Evolutionary conservation across 768 basidiomycete species (phyloP).

Genomic region (Kwoniella heveanensis): DNA sequence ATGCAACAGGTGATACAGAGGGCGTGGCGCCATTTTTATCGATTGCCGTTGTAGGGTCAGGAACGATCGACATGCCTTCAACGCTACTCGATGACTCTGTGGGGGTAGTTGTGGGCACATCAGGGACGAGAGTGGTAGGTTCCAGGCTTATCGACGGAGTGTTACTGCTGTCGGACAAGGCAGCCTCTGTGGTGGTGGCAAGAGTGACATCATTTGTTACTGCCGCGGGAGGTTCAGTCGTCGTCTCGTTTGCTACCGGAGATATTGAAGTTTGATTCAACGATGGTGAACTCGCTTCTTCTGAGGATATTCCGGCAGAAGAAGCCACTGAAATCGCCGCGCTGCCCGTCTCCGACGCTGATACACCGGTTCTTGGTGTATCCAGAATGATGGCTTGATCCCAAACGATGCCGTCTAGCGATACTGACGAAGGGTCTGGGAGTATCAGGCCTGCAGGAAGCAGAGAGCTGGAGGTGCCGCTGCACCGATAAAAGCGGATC

Average conservation of each 20-base stretch:
- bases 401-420: constrained; percentile 4
- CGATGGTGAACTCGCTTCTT: neutral
- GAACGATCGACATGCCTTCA: neutral
- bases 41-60: neutral
- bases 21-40: neutral
- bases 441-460: constrained; percentile 29
- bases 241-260: too few species aligned
- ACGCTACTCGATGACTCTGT: neutral
- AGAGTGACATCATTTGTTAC: too few species aligned
- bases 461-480: constrained; percentile 14
- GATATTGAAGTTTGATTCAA: too few species aligned
- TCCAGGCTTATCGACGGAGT: neutral
- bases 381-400: constrained; percentile 5
- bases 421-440: constrained; percentile 22
- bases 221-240: too few species aligned
- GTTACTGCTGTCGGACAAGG: neutral
- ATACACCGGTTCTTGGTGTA: neutral
- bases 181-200: neutral
- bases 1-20: neutral
- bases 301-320: too few species aligned
- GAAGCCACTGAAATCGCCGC: neutral
- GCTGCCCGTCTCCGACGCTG: neutral
- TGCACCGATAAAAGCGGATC: too few species aligned
- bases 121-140: neutral
- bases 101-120: neutral